Evolutionary conservation across 176 grass and related monocot genomes (phyloP).

Genomic region (Pharus latifolius): DNA sequence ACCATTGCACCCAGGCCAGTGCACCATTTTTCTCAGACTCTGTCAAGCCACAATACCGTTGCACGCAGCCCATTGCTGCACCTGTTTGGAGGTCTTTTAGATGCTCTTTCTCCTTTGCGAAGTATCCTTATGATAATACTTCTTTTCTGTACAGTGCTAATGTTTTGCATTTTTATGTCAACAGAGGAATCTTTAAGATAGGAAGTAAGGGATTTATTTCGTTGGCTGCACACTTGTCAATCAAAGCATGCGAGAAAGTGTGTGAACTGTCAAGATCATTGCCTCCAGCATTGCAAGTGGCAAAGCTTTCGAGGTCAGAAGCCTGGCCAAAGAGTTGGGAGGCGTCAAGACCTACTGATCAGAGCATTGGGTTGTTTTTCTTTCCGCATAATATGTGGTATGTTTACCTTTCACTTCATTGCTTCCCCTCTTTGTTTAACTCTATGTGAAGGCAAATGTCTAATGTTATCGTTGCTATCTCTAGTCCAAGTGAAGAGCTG

Average conservation of each 20-base stretch:
- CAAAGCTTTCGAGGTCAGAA: conserved; percentile 29
- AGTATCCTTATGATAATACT: not conserved
- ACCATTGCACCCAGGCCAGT: too few species aligned
- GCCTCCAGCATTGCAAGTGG: conserved; percentile 26
- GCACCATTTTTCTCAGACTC: not conserved
- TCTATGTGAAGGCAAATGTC: not conserved
- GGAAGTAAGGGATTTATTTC: conserved; percentile 11
- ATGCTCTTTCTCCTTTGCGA: not conserved
- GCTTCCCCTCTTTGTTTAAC: not conserved
- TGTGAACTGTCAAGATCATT: conserved; percentile 26
- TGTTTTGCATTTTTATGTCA: conserved; percentile 11
- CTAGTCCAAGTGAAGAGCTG: conserved; percentile 27
- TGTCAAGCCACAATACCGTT: too few species aligned
- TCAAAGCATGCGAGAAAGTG: conserved; percentile 50
- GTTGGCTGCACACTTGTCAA: conserved; percentile 46
- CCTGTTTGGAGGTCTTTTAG: too few species aligned
- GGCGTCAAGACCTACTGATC: conserved; percentile 42
- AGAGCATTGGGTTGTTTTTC: conserved; percentile 66
- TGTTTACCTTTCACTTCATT: not conserved
- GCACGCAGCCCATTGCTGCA: too few species aligned
- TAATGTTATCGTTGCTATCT: not conserved
- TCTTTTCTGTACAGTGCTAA: not conserved
- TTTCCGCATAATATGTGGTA: conserved; percentile 41
- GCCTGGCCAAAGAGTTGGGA: conserved; percentile 58
- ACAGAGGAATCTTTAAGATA: conserved; percentile 57